A percentile compares a stretch with the other conserved stretches of the same genome.
phyloP scores from a whole-genome alignment of 2,329 filamentous ascomycete species.

The Dryadomyces quercivorus region DNA sequence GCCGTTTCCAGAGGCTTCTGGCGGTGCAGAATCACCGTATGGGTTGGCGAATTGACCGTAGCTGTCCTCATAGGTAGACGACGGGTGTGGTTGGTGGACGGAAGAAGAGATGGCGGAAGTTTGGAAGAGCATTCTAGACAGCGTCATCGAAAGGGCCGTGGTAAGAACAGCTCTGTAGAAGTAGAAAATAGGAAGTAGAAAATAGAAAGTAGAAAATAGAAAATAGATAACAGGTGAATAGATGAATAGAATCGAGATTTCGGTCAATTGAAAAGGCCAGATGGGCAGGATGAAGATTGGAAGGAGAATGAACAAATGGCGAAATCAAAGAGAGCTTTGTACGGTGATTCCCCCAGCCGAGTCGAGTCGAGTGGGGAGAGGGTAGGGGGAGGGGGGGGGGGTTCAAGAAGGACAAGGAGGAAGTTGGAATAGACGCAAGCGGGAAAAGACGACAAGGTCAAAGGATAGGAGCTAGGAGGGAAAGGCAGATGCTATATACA shows the following conservation, averaged over 20 bases:
- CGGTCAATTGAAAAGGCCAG: too few relatives aligned
- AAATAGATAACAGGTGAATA: too few relatives aligned
- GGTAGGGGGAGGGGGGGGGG: too few relatives aligned
- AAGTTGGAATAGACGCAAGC: background rate
- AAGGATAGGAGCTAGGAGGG: background rate
- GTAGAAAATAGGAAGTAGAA: background rate
- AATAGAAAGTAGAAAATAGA: too few relatives aligned
- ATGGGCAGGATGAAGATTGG: too few relatives aligned
- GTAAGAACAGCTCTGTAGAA: background rate
- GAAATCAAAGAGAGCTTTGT: too few relatives aligned
- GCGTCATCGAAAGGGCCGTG: background rate
- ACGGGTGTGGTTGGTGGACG: background rate
- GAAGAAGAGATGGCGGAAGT: background rate
- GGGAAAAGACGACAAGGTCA: background rate
- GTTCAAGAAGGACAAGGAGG: background rate
- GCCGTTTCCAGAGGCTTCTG: background rate
- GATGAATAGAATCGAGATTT: too few relatives aligned
- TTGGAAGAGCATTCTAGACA: background rate
- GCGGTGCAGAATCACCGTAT: constrained; percentile 23
- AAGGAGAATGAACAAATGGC: too few relatives aligned
- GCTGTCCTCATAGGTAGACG: background rate
- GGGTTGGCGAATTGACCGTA: constrained; percentile 12
- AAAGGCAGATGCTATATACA: background rate
- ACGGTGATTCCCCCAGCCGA: too few relatives aligned
- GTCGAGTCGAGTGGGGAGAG: too few relatives aligned